Percentiles rank a stretch among this genome's conserved stretches.
Conservation (phyloP, 2,329 filamentous ascomycete genomes). For the Cercospora sojina region DNA sequence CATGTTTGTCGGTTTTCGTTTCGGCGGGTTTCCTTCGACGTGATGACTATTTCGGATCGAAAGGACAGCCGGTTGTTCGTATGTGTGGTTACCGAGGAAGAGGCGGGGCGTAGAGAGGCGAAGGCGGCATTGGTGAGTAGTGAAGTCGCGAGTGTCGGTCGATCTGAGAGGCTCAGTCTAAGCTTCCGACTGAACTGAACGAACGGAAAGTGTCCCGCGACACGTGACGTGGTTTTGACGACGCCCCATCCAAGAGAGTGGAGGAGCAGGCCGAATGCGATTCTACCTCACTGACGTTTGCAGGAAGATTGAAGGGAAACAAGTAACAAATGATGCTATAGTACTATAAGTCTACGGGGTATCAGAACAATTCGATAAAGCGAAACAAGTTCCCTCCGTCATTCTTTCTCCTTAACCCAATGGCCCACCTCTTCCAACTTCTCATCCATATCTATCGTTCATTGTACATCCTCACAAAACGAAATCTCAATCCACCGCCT, state of each 20-base stretch:
- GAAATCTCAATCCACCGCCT: not conserved
- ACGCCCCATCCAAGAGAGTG: not conserved
- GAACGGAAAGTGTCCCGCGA: not conserved
- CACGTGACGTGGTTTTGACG: not conserved
- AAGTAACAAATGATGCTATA: not conserved
- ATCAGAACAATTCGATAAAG: not conserved
- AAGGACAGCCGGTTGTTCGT: not conserved
- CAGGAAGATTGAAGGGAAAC: not conserved
- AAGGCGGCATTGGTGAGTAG: not conserved
- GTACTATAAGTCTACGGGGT: slow-evolving; percentile 4
- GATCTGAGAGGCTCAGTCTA: not conserved
- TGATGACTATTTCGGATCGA: not conserved
- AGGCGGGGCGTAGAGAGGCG: not conserved
- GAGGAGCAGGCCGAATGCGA: not conserved
- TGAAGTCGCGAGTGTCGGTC: not conserved
- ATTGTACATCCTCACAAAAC: not conserved
- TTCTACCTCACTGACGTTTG: not conserved
- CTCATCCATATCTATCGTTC: not conserved
- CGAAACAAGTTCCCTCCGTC: not conserved
- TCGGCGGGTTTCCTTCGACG: not conserved
- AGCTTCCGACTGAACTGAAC: not conserved
- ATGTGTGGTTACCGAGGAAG: not conserved
- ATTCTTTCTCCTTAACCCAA: not conserved
- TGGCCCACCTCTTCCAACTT: not conserved
- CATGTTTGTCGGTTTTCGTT: slow-evolving; percentile 11